These are phyloP conservation scores for Globisporangium takayamanum DNA, from an alignment of 352 stramenopile species.

Conservation along the genomic window DNA sequence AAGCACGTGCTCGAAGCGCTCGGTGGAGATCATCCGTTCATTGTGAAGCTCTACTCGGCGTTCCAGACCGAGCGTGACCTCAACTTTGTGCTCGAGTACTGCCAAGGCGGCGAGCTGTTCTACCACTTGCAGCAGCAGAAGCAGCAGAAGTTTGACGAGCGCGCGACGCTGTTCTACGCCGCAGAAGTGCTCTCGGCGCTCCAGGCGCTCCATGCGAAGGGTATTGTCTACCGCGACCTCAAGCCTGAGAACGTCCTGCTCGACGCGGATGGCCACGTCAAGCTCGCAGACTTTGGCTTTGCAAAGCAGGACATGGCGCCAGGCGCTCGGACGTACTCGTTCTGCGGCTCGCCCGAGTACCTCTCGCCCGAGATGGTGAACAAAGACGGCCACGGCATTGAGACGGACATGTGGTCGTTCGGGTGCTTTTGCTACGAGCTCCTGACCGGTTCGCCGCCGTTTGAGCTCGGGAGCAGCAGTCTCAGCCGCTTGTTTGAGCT, in stretches of 20 bases:
- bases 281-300: slow-evolving; percentile 81
- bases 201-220: slow-evolving; percentile 47
- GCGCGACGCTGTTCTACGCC: slow-evolving; percentile 63
- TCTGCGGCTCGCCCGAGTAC: slow-evolving; percentile 82
- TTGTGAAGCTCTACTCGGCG: slow-evolving; percentile 61
- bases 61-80: slow-evolving; percentile 77
- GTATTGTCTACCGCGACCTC: slow-evolving; percentile 65
- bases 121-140: slow-evolving; percentile 79
- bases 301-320: slow-evolving; percentile 60
- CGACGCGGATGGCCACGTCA: slow-evolving; percentile 70
- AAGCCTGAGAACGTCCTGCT: slow-evolving; percentile 79
- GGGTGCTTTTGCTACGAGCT: slow-evolving; percentile 83
- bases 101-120: slow-evolving; percentile 78
- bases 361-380: slow-evolving; percentile 82
- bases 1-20: slow-evolving; percentile 68
- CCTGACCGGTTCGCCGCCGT: slow-evolving; percentile 62
- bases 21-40: slow-evolving; percentile 57
- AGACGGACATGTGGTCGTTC: slow-evolving; percentile 86
- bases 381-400: slow-evolving; percentile 59
- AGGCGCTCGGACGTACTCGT: slow-evolving; percentile 63
- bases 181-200: slow-evolving; percentile 64
- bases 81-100: slow-evolving; percentile 84
- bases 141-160: slow-evolving; percentile 61
- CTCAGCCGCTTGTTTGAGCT: slow-evolving; percentile 53
- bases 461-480: slow-evolving; percentile 54